Base-by-base conservation (phyloP, 208 protist species). In the Entamoeba nuttalli region DNA sequence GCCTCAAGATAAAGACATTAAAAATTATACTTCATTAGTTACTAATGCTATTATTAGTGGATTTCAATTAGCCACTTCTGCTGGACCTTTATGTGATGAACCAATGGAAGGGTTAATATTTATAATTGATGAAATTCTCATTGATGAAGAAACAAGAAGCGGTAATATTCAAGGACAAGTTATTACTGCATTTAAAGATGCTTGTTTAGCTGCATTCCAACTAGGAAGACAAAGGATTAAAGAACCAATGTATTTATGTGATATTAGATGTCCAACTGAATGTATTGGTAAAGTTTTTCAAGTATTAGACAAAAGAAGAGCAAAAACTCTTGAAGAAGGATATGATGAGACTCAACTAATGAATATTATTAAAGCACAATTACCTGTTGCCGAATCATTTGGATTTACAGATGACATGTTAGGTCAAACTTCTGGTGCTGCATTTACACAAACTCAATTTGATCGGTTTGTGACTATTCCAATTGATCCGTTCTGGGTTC, bases 1-100 rank as follows among this genome's bases (percentile, higher is more conserved):
- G 21, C 51, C 51, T 53, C n/a, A 50, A 55, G 25, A 55, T 4
- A 9, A 21, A 53, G 51, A 21, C 11, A 30, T 2, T 5, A 53
- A 5, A 44, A 15, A 4, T 9, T 53, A 51, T 53, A 15, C 15
- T 44, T 4, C 3, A 19, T 69, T 53, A n/a, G 35, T 94, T 53
- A 52, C 19, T 4, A 11, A 11, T 94, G 30, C 35, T 30, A 98
- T 99, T 52, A 96, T 98, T 9, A 97, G 97, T 5, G 98, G 98
- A 1, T 99, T 99, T 95, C 98, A 99, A 96, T 96, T 99, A 5
- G 98, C 98, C 0, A 97, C 97, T 19, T 96, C 97, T 94, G 97
- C 96, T 62, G 99, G 99, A 17, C 98, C 99, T 50, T 97, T 99
- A 96, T 99, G 99, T 97, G 98, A 99, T 95, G 99, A 99, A 96